These are phyloP conservation scores for Nakataea oryzae DNA, from an alignment of 2,329 filamentous ascomycete species.

Conservation along the genomic window DNA sequence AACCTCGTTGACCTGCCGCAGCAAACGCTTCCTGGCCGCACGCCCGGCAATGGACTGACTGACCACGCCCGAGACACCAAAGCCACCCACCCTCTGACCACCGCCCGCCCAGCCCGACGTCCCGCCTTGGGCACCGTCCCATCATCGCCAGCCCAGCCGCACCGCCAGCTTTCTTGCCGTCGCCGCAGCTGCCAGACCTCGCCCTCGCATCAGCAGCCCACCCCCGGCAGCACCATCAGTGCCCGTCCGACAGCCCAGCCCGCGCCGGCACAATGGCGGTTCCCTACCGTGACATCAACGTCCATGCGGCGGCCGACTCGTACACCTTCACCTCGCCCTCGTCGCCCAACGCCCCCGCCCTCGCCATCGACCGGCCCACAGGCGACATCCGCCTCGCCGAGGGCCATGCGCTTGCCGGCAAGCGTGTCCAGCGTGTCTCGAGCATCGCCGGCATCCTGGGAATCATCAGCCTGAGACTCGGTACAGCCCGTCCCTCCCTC, in stretches of 20 bases:
- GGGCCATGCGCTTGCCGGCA: conserved; percentile 62
- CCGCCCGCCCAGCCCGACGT: neutral
- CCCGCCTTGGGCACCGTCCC: neutral
- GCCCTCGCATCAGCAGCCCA: too few species aligned
- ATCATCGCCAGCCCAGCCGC: neutral
- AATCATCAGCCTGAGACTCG: conserved; percentile 84
- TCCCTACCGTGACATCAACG: conserved; percentile 93
- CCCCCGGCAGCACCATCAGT: neutral
- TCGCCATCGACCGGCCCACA: conserved; percentile 84
- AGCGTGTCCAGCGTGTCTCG: conserved; percentile 63
- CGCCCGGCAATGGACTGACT: neutral
- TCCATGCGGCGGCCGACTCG: conserved; percentile 81
- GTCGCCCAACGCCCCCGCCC: conserved; percentile 74
- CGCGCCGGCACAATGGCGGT: conserved; percentile 23
- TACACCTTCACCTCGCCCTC: conserved; percentile 97
- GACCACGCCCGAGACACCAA: neutral
- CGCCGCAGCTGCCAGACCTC: neutral
- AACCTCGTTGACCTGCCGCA: neutral
- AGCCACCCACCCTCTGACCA: neutral
- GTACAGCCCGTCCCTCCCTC: conserved; percentile 35
- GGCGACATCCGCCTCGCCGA: conserved; percentile 82
- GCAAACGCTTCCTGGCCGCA: too few species aligned
- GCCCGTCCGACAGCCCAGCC: neutral
- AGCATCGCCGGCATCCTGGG: conserved; percentile 93
- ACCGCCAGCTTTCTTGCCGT: neutral